These are phyloP conservation scores for Tetracladium marchalianum DNA, from an alignment of 495 filamentous ascomycete species.

Conservation along the genomic window DNA sequence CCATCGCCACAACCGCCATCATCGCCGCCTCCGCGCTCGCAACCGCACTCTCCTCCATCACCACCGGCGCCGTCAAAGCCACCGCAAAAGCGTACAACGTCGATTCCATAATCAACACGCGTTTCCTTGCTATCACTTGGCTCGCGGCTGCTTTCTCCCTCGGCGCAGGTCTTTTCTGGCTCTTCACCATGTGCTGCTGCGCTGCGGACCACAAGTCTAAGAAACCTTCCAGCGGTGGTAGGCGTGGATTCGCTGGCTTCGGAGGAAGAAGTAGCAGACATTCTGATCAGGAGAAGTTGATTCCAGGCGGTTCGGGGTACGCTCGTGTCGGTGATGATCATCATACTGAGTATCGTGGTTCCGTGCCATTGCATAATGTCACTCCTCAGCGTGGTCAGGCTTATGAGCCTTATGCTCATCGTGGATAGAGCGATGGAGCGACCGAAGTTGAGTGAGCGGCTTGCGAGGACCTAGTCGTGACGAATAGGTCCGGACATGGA, in stretches of 20 bases:
- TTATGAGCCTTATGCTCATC: slow-evolving; percentile 46
- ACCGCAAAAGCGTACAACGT: slow-evolving; percentile 59
- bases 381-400: slow-evolving; percentile 29
- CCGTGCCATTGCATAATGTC: slow-evolving; percentile 12
- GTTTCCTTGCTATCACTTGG: slow-evolving; percentile 66
- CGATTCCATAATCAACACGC: slow-evolving; percentile 47
- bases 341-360: slow-evolving; percentile 9
- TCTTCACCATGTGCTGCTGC: slow-evolving; percentile 87
- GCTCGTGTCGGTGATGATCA: slow-evolving; percentile 31
- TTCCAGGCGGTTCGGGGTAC: slow-evolving; percentile 28
- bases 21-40: slow-evolving; percentile 48
- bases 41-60: slow-evolving; percentile 49
- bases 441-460: no score
- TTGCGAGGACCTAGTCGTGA: no score
- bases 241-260: background rate
- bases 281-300: slow-evolving; percentile 37
- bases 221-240: slow-evolving; percentile 11
- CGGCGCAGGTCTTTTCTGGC: slow-evolving; percentile 73
- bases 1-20: slow-evolving; percentile 50
- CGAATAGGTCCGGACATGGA: no score
- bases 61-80: slow-evolving; percentile 58
- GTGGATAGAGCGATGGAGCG: slow-evolving; percentile 23
- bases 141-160: slow-evolving; percentile 67
- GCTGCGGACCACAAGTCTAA: slow-evolving; percentile 23
- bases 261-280: slow-evolving; percentile 8